These are phyloP conservation scores for Geotrichum klebahnii DNA, from an alignment of 1,139 yeast species.

Conservation along the genomic window DNA sequence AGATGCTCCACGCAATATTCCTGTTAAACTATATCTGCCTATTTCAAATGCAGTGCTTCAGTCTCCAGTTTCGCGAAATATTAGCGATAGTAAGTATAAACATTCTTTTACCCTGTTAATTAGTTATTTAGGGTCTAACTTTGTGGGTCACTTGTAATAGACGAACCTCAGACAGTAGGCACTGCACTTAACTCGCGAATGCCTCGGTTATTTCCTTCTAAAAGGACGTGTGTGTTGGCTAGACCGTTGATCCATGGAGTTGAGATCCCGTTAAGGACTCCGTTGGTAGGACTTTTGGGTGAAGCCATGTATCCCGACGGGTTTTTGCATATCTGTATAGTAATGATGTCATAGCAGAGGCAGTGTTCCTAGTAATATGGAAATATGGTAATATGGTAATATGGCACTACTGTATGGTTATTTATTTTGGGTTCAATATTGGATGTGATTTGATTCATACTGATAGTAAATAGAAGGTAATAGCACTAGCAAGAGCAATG, in stretches of 20 bases:
- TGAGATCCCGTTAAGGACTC: slow-evolving; percentile 45
- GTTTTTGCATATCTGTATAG: slow-evolving; percentile 59
- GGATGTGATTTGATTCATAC: too few species aligned
- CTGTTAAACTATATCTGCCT: slow-evolving; percentile 57
- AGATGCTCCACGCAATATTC: slow-evolving; percentile 43
- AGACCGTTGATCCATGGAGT: slow-evolving; percentile 64
- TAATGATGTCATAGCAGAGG: slow-evolving; percentile 39
- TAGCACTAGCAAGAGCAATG: too few species aligned
- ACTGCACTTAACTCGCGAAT: slow-evolving; percentile 43
- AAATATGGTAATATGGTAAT: too few species aligned
- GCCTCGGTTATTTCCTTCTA: slow-evolving; percentile 47
- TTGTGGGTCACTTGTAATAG: slow-evolving; percentile 15
- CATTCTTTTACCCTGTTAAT: slow-evolving; percentile 30
- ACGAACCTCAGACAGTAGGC: slow-evolving; percentile 40
- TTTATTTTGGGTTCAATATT: too few species aligned
- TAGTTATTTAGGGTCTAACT: not conserved
- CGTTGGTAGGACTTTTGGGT: slow-evolving; percentile 52
- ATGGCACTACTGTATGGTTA: too few species aligned
- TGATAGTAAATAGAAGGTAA: too few species aligned
- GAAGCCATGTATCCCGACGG: slow-evolving; percentile 66
- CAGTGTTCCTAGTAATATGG: too few species aligned
- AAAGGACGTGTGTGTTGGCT: slow-evolving; percentile 39
- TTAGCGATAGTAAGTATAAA: not conserved
- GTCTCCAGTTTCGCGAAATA: slow-evolving; percentile 42
- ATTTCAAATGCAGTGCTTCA: slow-evolving; percentile 49